Conservation (phyloP, 2,329 filamentous ascomycete genomes). For the Epichloe uncinata region DNA sequence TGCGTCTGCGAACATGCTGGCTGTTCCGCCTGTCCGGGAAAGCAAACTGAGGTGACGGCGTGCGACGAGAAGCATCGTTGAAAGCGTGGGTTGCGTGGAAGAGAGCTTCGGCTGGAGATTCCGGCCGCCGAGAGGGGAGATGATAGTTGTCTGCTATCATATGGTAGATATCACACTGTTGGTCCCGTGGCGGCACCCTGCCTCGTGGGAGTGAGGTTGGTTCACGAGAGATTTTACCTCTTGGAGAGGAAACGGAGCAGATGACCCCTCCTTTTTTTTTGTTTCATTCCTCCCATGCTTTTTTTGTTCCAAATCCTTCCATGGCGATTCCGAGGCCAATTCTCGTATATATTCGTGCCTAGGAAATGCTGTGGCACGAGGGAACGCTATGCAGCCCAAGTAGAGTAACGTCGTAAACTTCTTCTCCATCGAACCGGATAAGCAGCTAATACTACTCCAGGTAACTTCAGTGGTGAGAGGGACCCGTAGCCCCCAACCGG, state of each 20-base stretch:
- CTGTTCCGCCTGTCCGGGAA: conserved; percentile 1
- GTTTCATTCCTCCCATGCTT: background rate
- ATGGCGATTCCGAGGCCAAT: background rate
- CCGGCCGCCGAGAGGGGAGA: background rate
- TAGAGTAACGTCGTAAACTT: conserved; percentile 2
- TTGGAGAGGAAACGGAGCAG: background rate
- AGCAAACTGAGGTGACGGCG: conserved; percentile 3
- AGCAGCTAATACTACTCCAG: background rate
- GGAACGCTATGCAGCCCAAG: background rate
- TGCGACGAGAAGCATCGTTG: conserved; percentile 1
- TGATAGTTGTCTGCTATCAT: conserved; percentile 1
- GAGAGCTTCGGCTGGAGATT: conserved; percentile 1
- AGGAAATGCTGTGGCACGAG: background rate
- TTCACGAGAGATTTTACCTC: background rate
- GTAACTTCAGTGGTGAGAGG: too few relatives aligned
- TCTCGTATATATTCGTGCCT: background rate
- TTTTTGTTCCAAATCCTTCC: background rate
- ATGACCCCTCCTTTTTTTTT: background rate
- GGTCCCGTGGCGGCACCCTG: background rate
- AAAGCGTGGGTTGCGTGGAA: background rate
- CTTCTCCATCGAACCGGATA: too few relatives aligned
- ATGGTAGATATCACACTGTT: too few relatives aligned
- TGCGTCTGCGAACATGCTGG: conserved; percentile 1
- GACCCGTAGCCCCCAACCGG: too few relatives aligned
- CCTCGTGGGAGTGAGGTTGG: background rate